A percentile compares a stretch with the other conserved stretches of the same genome.
Conservation (phyloP, 108 stramenopile genomes). For the Cyclotella kingstonii region DNA sequence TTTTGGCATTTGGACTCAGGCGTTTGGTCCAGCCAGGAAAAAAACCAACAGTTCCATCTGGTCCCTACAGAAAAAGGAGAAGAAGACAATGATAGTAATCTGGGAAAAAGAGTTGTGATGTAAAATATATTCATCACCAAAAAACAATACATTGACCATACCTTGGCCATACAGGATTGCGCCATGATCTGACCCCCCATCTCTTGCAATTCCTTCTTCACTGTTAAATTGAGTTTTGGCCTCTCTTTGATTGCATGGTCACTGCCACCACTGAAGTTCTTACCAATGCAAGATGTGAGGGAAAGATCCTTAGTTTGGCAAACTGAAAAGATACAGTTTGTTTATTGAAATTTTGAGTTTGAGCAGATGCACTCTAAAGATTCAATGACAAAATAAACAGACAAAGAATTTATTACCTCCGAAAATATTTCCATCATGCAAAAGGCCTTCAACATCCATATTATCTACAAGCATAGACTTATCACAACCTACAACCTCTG, state of each 20-base stretch:
- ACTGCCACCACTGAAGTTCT: constrained; percentile 40
- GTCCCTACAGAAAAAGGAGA: constrained; percentile 30
- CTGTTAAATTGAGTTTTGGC: constrained; percentile 76
- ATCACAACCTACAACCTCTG: constrained; percentile 75
- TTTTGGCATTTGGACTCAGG: constrained; percentile 22
- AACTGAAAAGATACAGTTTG: constrained; percentile 13
- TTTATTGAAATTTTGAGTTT: not conserved
- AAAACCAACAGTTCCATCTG: constrained; percentile 68
- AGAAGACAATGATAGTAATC: not conserved
- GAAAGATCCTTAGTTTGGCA: constrained; percentile 77
- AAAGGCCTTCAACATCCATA: constrained; percentile 70
- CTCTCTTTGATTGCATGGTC: constrained; percentile 58
- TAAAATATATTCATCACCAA: no score
- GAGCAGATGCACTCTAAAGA: not conserved
- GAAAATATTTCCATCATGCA: constrained; percentile 69
- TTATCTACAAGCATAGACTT: constrained; percentile 57
- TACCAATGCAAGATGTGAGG: constrained; percentile 40
- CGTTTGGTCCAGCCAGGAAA: constrained; percentile 66
- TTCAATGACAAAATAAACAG: not conserved
- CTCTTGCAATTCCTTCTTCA: constrained; percentile 65
- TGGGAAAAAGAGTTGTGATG: not conserved
- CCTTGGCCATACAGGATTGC: constrained; percentile 80
- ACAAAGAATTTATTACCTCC: constrained; percentile 39
- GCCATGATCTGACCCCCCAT: constrained; percentile 85
- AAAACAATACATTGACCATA: constrained; percentile 34